Conservation (phyloP, 805 yeast species). For the Candida glaebosa region DNA sequence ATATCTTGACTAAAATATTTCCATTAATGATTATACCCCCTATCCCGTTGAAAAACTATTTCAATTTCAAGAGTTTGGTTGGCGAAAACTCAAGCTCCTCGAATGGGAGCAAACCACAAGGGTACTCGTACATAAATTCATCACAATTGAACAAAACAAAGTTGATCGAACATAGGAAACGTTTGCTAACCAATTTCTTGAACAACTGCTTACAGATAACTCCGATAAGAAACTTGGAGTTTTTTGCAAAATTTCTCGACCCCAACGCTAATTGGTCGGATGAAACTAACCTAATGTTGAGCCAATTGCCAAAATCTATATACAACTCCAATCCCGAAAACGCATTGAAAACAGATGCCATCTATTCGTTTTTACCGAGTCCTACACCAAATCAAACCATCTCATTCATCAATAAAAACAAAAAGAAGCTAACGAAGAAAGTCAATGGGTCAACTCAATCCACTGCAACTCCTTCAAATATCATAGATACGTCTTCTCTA, state of each 20-base stretch:
- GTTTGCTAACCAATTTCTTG: constrained; percentile 73
- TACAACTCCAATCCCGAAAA: constrained; percentile 45
- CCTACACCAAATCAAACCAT: constrained; percentile 27
- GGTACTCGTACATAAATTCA: constrained; percentile 37
- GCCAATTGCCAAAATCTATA: constrained; percentile 39
- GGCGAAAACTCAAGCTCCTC: constrained; percentile 23
- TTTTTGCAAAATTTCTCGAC: constrained; percentile 76
- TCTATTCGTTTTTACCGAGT: constrained; percentile 32
- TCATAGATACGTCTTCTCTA: constrained; percentile 37
- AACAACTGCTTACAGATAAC: constrained; percentile 65
- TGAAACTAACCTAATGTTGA: constrained; percentile 38
- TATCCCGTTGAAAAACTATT: constrained; percentile 61
- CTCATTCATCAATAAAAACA: constrained; percentile 31
- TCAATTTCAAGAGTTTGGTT: constrained; percentile 30
- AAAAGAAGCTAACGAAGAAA: constrained; percentile 22
- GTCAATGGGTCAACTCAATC: constrained; percentile 12
- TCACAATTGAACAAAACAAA: constrained; percentile 35
- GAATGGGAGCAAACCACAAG: constrained; percentile 7
- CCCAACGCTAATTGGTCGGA: constrained; percentile 86
- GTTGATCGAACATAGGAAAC: constrained; percentile 51
- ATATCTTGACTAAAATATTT: constrained; percentile 62
- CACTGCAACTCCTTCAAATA: constrained; percentile 5
- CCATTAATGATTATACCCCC: constrained; percentile 90
- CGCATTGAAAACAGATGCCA: constrained; percentile 33
- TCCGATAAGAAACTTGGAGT: constrained; percentile 53